These are phyloP conservation scores for Erodium trifolium DNA, from an alignment of 441 rosid species.

Conservation along the genomic window DNA sequence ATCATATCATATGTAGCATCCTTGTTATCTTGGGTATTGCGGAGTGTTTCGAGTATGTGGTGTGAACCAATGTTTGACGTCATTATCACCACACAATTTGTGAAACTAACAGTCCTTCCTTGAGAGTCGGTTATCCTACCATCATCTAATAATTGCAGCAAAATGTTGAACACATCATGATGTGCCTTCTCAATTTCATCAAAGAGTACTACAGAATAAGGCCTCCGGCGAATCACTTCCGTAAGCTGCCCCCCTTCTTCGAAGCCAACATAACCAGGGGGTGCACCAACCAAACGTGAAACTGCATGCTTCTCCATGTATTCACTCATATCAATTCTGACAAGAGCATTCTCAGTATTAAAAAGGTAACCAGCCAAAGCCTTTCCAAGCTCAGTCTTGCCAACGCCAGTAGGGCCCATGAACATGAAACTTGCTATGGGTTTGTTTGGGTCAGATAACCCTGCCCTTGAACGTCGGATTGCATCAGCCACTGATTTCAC, in stretches of 20 bases:
- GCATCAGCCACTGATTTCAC: slow-evolving; percentile 91
- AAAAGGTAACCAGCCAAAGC: slow-evolving; percentile 90
- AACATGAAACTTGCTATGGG: slow-evolving; percentile 98
- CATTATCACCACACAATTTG: slow-evolving; percentile 91
- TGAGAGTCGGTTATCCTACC: slow-evolving; percentile 94
- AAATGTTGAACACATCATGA: slow-evolving; percentile 95
- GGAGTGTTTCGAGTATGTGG: slow-evolving; percentile 46
- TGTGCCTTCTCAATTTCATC: slow-evolving; percentile 99
- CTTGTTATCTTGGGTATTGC: slow-evolving; percentile 34
- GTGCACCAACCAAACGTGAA: slow-evolving; percentile 91
- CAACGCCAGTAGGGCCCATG: slow-evolving; percentile 99
- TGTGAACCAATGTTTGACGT: slow-evolving; percentile 97
- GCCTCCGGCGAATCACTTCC: slow-evolving; percentile 93
- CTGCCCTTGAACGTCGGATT: slow-evolving; percentile 93
- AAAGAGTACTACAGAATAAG: slow-evolving; percentile 80
- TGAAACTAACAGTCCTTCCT: slow-evolving; percentile 95
- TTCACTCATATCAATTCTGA: slow-evolving; percentile 97
- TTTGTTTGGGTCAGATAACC: slow-evolving; percentile 87
- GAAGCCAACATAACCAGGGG: slow-evolving; percentile 97
- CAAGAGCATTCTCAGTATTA: slow-evolving; percentile 96
- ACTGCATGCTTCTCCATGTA: slow-evolving; percentile 97
- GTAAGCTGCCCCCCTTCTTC: slow-evolving; percentile 97
- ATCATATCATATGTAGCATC: slow-evolving; percentile 70
- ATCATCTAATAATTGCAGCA: slow-evolving; percentile 97
- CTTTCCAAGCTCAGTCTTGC: slow-evolving; percentile 94